These are phyloP conservation scores for Claviceps citrina DNA, from an alignment of 2,329 filamentous ascomycete species.

Conservation along the genomic window DNA sequence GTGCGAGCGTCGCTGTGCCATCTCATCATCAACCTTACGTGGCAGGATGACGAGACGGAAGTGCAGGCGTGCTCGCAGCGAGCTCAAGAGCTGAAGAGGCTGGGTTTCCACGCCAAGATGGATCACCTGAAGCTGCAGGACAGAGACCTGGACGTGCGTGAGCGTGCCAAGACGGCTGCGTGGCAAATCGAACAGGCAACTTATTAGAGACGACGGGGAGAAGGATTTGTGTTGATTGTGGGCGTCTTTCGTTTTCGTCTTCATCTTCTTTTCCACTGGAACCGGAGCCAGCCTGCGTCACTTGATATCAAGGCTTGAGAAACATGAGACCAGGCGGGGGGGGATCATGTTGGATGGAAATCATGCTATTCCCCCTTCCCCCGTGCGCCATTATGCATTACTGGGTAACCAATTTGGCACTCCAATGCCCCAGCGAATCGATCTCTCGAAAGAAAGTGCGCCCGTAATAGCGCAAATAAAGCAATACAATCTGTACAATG, in stretches of 20 bases:
- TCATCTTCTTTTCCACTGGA: neutral
- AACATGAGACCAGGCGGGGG: no score
- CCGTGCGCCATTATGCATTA: no score
- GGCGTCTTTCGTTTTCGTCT: neutral
- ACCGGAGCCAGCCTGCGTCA: no score
- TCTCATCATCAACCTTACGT: slow-evolving; percentile 73
- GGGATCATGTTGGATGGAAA: no score
- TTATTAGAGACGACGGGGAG: no score
- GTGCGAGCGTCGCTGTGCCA: slow-evolving; percentile 70
- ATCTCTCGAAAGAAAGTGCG: no score
- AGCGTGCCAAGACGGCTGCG: slow-evolving; percentile 66
- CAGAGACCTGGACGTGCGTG: slow-evolving; percentile 63
- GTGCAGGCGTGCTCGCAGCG: slow-evolving; percentile 48
- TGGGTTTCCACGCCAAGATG: slow-evolving; percentile 57
- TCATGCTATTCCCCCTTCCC: no score
- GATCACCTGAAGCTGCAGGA: slow-evolving; percentile 48
- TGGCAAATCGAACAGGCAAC: slow-evolving; percentile 47
- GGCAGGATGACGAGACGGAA: slow-evolving; percentile 61
- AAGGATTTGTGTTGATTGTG: neutral
- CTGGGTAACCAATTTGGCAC: no score
- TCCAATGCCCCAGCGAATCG: no score
- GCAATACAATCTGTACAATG: no score
- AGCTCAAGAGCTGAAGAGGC: slow-evolving; percentile 49
- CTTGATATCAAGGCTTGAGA: no score
- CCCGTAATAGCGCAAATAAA: no score